These are phyloP conservation scores for Arthrinium puccinioides DNA, from an alignment of 2,329 filamentous ascomycete genomes.

Conservation along the genomic window DNA sequence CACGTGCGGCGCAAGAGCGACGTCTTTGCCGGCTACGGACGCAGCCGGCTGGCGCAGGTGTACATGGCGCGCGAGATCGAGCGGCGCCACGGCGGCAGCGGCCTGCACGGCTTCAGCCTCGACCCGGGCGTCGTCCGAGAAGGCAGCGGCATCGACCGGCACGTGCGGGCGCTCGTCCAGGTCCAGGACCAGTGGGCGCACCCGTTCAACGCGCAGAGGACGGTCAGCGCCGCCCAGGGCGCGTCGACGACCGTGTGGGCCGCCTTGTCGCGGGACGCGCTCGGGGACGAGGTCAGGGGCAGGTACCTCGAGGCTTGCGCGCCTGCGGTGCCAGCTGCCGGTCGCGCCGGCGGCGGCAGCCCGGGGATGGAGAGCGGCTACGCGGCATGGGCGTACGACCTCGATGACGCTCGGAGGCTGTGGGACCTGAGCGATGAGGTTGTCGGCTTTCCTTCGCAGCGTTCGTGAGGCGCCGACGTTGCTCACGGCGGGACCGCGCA, in stretches of 20 bases:
- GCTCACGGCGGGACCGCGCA: no score
- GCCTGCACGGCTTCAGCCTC: constrained; percentile 35
- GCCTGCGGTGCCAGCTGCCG: no score
- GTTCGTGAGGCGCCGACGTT: no score
- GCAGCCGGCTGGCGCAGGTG: constrained; percentile 35
- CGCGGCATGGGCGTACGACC: no score
- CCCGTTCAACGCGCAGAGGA: constrained; percentile 2
- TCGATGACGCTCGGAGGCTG: no score
- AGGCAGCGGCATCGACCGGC: constrained; percentile 17
- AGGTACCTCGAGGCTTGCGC: no score
- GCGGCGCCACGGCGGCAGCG: constrained; percentile 32
- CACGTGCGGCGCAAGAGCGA: constrained; percentile 15
- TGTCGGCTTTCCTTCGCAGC: no score
- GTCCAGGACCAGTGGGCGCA: constrained; percentile 6
- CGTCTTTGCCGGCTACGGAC: constrained; percentile 32
- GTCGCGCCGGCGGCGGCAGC: no score
- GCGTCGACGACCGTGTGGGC: constrained; percentile 37
- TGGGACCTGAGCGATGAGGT: no score
- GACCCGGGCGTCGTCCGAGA: constrained; percentile 43
- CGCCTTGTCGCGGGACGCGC: no score
- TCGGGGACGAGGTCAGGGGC: no score
- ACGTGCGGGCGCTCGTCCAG: constrained; percentile 15
- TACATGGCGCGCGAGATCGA: constrained; percentile 32
- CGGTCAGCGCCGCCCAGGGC: constrained; percentile 32
- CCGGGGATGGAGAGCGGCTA: no score